phyloP scores from a whole-genome alignment of 2,329 filamentous ascomycete species.

The Mycosphaerella sp. region DNA sequence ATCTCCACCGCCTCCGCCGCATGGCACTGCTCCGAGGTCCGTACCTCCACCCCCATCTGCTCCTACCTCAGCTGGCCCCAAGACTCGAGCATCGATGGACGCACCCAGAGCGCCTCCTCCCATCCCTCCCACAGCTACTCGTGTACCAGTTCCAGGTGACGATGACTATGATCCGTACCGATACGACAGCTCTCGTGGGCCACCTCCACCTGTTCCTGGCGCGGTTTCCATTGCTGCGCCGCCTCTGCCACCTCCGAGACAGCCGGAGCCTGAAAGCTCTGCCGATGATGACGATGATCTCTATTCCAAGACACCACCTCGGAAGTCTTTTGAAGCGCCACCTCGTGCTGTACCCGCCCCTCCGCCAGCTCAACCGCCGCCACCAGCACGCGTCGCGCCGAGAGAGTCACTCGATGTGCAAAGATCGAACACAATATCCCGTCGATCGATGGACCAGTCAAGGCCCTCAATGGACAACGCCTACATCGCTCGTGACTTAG shows the following conservation, averaged over 20 bases:
- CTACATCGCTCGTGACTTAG: constrained; percentile 81
- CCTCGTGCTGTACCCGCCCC: constrained; percentile 42
- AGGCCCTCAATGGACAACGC: constrained; percentile 68
- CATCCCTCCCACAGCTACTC: constrained; percentile 45
- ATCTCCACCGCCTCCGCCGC: constrained; percentile 31
- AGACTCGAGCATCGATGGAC: constrained; percentile 59
- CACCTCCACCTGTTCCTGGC: constrained; percentile 31
- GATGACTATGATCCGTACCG: constrained; percentile 66
- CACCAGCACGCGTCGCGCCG: constrained; percentile 39
- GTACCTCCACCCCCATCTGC: constrained; percentile 51
- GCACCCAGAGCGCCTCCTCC: constrained; percentile 65
- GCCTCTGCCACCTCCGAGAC: constrained; percentile 29
- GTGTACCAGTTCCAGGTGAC: constrained; percentile 35
- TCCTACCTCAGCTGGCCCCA: constrained; percentile 37
- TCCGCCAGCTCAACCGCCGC: constrained; percentile 32
- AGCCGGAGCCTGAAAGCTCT: constrained; percentile 32
- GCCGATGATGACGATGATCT: constrained; percentile 45
- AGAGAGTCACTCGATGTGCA: constrained; percentile 53
- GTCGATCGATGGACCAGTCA: constrained; percentile 66
- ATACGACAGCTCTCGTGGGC: constrained; percentile 35
- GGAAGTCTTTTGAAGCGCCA: constrained; percentile 31
- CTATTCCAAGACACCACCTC: constrained; percentile 40
- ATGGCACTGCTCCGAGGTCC: constrained; percentile 37
- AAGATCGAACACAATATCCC: constrained; percentile 44
- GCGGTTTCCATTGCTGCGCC: constrained; percentile 27